Conservation (phyloP, 345 rosid species). For the Pistacia atlantica region DNA sequence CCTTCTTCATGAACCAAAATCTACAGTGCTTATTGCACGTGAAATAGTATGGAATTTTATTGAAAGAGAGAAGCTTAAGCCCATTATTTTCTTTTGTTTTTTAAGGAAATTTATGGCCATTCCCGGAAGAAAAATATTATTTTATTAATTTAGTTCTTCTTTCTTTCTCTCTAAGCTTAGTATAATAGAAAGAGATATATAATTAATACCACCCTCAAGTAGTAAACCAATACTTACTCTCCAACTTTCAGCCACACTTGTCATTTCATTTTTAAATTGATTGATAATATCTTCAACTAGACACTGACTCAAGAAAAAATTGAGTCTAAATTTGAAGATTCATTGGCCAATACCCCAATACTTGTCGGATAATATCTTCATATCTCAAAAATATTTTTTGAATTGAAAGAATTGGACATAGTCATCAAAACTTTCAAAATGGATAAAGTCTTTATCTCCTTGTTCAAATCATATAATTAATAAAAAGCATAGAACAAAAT, state of each 20-base stretch:
- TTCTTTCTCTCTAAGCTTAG: background rate
- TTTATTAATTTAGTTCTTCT: background rate
- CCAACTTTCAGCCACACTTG: slow-evolving; percentile 16
- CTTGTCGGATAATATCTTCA: background rate
- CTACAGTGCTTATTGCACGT: slow-evolving; percentile 46
- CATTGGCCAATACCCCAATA: background rate
- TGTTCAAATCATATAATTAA: too few relatives aligned
- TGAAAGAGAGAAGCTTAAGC: background rate
- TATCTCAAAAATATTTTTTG: too few relatives aligned
- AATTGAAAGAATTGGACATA: too few relatives aligned
- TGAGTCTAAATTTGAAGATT: background rate
- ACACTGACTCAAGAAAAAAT: background rate
- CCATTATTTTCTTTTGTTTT: slow-evolving; percentile 1
- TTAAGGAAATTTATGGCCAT: background rate
- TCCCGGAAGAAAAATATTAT: too few relatives aligned
- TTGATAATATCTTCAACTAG: background rate
- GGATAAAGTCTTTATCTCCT: too few relatives aligned
- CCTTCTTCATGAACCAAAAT: slow-evolving; percentile 20
- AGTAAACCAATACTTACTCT: background rate
- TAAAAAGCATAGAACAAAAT: too few relatives aligned
- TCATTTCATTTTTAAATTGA: background rate
- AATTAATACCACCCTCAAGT: background rate
- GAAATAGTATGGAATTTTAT: slow-evolving; percentile 33
- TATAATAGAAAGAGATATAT: too few relatives aligned
- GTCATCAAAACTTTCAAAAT: too few relatives aligned